Evolutionary conservation across 108 stramenopile genomes (phyloP).

Genomic region (Nitzschia putrida): DNA sequence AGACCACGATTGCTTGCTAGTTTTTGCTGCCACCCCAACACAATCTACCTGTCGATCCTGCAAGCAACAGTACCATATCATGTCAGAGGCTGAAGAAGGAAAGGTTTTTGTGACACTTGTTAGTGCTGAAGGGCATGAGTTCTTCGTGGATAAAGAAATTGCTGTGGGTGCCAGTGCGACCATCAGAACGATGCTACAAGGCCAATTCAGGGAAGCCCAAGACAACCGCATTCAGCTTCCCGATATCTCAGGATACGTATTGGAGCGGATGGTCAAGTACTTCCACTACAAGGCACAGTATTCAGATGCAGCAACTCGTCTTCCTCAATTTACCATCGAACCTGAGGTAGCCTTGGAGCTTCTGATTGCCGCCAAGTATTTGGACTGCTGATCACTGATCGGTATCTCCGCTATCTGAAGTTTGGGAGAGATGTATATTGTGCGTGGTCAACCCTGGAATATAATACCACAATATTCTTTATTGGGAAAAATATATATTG

Average conservation of each 20-base stretch:
- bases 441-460: too few relatives aligned
- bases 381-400: slow-evolving; percentile 67
- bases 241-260: slow-evolving; percentile 63
- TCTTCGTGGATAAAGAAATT: slow-evolving; percentile 48
- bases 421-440: too few relatives aligned
- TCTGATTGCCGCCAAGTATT: slow-evolving; percentile 81
- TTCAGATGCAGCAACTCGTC: slow-evolving; percentile 54
- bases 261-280: slow-evolving; percentile 83
- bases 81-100: neutral
- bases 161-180: slow-evolving; percentile 55
- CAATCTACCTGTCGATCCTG: too few relatives aligned
- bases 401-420: too few relatives aligned
- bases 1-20: too few relatives aligned
- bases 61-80: too few relatives aligned
- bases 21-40: too few relatives aligned
- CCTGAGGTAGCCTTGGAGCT: slow-evolving; percentile 85
- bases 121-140: slow-evolving; percentile 77
- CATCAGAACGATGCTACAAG: slow-evolving; percentile 79
- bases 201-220: slow-evolving; percentile 76
- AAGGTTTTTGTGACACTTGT: slow-evolving; percentile 72
- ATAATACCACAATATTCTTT: too few relatives aligned
- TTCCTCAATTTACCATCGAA: slow-evolving; percentile 85
- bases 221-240: slow-evolving; percentile 84
- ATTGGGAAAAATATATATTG: too few relatives aligned
- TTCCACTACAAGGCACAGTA: slow-evolving; percentile 78